Percentiles rank a stretch among this genome's conserved stretches.
phyloP scores from a whole-genome alignment of 176 grass and related monocot species.

The Paspalum notatum region DNA sequence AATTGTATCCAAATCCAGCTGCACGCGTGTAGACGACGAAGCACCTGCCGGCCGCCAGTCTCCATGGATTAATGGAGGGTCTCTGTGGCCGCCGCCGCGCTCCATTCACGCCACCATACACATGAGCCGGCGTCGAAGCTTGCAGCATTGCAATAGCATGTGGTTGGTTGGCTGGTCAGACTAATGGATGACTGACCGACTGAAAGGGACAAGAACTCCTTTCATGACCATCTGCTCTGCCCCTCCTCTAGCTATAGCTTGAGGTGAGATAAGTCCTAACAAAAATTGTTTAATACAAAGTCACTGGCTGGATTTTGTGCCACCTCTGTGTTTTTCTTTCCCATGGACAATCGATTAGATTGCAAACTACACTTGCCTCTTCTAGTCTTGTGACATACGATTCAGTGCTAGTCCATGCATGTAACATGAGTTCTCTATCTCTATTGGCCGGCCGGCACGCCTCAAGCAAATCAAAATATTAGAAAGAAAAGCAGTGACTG shows the following conservation, averaged over 20 bases:
- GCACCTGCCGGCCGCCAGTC: neutral
- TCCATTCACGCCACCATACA: neutral
- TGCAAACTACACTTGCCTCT: neutral
- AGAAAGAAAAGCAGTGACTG: neutral
- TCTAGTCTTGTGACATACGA: slow-evolving; percentile 21
- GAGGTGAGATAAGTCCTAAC: neutral
- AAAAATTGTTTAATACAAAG: neutral
- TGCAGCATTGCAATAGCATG: neutral
- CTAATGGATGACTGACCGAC: no score
- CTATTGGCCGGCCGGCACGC: neutral
- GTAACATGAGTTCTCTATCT: neutral
- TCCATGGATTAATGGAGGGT: neutral
- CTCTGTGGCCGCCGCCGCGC: neutral
- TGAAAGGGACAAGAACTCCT: neutral
- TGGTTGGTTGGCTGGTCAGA: neutral
- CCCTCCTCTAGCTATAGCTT: neutral
- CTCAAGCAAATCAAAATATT: neutral
- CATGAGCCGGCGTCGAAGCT: neutral
- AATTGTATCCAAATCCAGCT: neutral
- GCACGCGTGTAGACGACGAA: neutral
- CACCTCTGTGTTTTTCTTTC: neutral
- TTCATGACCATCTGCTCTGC: neutral
- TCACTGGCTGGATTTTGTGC: neutral
- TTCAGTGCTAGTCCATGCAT: neutral
- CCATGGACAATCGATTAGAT: neutral